These are phyloP conservation scores for Ceratobasidium sp. DNA, from an alignment of 1,284 basidiomycete genomes.

Conservation along the genomic window DNA sequence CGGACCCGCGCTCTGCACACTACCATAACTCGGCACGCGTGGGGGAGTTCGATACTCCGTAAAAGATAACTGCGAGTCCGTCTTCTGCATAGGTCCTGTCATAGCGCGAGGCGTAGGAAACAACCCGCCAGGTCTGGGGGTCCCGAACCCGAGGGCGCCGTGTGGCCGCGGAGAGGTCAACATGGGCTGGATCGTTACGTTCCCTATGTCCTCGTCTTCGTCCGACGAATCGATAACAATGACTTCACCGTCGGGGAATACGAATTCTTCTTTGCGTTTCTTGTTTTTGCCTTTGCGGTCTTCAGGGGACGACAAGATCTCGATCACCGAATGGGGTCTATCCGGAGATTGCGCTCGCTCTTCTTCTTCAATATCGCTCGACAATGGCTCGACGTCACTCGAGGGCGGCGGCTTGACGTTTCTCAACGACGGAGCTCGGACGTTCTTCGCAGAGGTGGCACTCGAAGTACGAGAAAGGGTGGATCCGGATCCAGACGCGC, in stretches of 20 bases:
- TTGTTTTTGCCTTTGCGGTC: neutral
- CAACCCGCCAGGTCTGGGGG: neutral
- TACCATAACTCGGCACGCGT: neutral
- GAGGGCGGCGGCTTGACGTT: conserved; percentile 14
- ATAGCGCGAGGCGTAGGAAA: neutral
- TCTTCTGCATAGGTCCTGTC: neutral
- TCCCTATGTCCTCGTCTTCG: conserved; percentile 6
- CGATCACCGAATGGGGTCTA: conserved; percentile 8
- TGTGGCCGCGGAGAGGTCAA: neutral
- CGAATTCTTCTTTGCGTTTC: neutral
- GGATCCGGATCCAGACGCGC: conserved; percentile 8
- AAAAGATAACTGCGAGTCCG: neutral
- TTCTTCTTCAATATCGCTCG: conserved; percentile 24
- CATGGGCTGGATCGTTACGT: neutral
- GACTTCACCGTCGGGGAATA: conserved; percentile 31
- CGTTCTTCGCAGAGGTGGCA: conserved; percentile 6
- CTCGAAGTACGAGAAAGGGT: neutral
- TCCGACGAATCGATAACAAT: conserved; percentile 23
- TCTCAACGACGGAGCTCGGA: neutral
- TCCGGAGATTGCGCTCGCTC: conserved; percentile 1
- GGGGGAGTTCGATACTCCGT: neutral
- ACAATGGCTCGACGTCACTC: conserved; percentile 20
- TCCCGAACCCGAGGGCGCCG: neutral
- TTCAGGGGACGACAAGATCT: conserved; percentile 10
- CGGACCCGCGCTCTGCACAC: neutral